Evolutionary conservation across 495 filamentous ascomycete species (phyloP), one percentile per base, ranked within the genome.

Genomic region (Talaromyces adpressus): DNA sequence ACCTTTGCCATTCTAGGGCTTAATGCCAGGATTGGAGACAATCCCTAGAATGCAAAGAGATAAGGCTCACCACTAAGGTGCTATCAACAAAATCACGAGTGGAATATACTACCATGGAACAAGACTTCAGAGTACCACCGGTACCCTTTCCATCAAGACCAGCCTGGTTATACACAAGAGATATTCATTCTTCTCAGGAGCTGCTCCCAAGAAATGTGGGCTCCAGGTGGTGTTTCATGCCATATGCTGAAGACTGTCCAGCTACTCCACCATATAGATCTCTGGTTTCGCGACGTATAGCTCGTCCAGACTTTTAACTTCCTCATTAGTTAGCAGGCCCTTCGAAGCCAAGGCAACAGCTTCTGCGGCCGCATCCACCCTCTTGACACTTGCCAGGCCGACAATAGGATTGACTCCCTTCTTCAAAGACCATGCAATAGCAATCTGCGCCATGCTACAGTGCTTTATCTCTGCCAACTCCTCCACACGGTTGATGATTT

Each of bases 231-330:
- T 39, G 36, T 41, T 16, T 4, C 9, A 9, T 36, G 8, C 11
- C 32, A 16, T 41, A 25, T 25, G 34, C 34, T 36, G 25, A 30
- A 41, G 36, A 36, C 14, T 1, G 3, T 41, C 14, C 14, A 9
- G 14, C 36, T 41, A 41, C 36, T 41, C 36, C 11, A 41, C 36
- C 36, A 41, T 41, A 41, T 16, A 41, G 3, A 41, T 41, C 14
- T 41, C 36, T 41, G 3, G 36, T 41, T 41, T 41, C 36, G 36
- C 36, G 36, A 41, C 22, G 53, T 90, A 90, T 57, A 81, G 67
- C 63, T 87, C 85, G 70, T 90, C 86, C 54, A 90, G 72, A 64
- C 82, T 84, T 68, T 75, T 77, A 30, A 82, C 72, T 60, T 89
- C 87, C 59, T 85, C 83, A 4, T 78, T 76, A 7, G 74, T 83